Base-by-base conservation (phyloP, 306 rosid species). In the Medicago truncatula region DNA sequence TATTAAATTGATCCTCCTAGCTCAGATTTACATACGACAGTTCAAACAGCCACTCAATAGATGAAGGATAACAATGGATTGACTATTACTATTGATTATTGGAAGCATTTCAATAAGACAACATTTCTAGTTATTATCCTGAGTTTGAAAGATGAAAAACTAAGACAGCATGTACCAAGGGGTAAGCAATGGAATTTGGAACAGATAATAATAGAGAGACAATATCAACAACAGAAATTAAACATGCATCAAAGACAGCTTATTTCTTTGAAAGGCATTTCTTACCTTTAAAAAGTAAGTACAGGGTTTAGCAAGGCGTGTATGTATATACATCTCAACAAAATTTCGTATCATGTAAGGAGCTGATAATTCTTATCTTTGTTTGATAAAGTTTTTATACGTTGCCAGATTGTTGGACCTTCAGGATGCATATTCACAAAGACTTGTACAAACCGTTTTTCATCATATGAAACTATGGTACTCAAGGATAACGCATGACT, bases 381-480 rank as follows among this genome's bases (percentile, higher is more conserved):
- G 62, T 67, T 75, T 67, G 76, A 56, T 70, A 79, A 79, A 39
- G 39, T 81, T 74, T 82, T 81, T 40, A 89, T 68, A 67, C 74
- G 63, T 69, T 85, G 77, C 98, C 98, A 90, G 67, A 69, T 44
- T 49, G 76, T 67, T 47, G 90, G 90, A 74, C 96, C 94, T 85
- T 89, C 86, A 3, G 91, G 91, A 75, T 93, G 95, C 25, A 80
- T 77, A 84, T 90, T 80, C 21, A 93, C 98, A 77, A 80, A 86
- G 67, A 80, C 86, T 76, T 76, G 89, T 61, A 73, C 83, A 84
- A 93, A 90, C 60, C 83, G 81, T 28, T 84, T 65, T 59, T 91
- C 89, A 49, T 88, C 81, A 49, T 83, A 74, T 49, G 88, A 88
- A 70, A 93, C 81, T 60, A 93, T 78, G 76, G 86, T 93, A 66